Conservation (phyloP, 306 rosid genomes). For the Fragaria vesca region DNA sequence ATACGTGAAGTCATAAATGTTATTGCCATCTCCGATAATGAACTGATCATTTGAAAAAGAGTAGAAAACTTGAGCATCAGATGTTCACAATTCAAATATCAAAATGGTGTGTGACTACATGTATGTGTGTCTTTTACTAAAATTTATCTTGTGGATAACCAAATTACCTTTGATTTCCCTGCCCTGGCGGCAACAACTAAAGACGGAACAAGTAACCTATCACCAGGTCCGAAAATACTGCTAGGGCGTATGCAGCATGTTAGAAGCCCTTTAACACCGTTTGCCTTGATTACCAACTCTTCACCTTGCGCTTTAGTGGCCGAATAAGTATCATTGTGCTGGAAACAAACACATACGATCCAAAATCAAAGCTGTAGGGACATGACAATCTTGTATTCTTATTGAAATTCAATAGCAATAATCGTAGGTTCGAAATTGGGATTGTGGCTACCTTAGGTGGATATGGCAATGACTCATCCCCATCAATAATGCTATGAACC, state of each 20-base stretch:
- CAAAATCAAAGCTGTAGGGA: not conserved
- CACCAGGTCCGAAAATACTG: slow-evolving; percentile 96
- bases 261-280: slow-evolving; percentile 73
- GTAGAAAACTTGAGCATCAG: slow-evolving; percentile 17
- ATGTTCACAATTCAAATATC: not conserved
- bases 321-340: slow-evolving; percentile 90
- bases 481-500: slow-evolving; percentile 64
- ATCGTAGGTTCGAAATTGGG: not conserved
- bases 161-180: slow-evolving; percentile 74
- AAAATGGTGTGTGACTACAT: not conserved
- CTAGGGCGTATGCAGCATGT: slow-evolving; percentile 98
- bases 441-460: slow-evolving; percentile 56
- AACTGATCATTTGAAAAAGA: slow-evolving; percentile 54
- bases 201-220: slow-evolving; percentile 76
- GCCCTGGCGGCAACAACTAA: slow-evolving; percentile 75
- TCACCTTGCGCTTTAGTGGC: slow-evolving; percentile 95
- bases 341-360: slow-evolving; percentile 34
- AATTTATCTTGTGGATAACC: not conserved
- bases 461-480: slow-evolving; percentile 75
- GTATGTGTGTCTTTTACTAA: not conserved
- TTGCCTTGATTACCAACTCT: slow-evolving; percentile 69
- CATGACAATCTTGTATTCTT: not conserved
- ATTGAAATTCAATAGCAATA: not conserved
- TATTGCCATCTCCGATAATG: slow-evolving; percentile 89
- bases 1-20: slow-evolving; percentile 81